Percentiles rank a stretch among this genome's conserved stretches.
Conservation (phyloP, 1,139 yeast species). For the Blastobotrys serpentis region DNA sequence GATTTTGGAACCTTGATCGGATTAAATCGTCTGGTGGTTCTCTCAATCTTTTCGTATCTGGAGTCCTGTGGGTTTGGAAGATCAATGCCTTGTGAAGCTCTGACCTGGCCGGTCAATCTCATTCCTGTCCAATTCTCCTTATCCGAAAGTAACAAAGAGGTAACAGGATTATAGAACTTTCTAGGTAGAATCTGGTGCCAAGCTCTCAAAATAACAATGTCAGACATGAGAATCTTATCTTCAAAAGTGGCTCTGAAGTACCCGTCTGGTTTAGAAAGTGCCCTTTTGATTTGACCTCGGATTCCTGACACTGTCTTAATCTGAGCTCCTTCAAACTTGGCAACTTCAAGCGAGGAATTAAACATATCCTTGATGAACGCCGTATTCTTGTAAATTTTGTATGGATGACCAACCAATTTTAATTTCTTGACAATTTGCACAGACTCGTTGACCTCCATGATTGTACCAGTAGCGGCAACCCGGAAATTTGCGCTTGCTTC, state of each 20-base stretch:
- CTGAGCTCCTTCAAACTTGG: constrained; percentile 96
- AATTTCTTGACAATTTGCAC: constrained; percentile 93
- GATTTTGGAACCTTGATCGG: constrained; percentile 82
- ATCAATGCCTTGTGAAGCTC: constrained; percentile 69
- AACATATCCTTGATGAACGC: constrained; percentile 98
- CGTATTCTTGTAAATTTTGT: constrained; percentile 90
- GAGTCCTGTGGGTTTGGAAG: constrained; percentile 63
- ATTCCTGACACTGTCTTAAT: constrained; percentile 96
- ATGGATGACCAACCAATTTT: constrained; percentile 92
- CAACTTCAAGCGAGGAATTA: constrained; percentile 86
- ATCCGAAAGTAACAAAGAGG: constrained; percentile 72
- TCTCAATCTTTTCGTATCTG: constrained; percentile 75
- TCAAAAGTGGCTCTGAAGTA: constrained; percentile 97
- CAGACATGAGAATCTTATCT: constrained; percentile 88
- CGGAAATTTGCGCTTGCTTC: constrained; percentile 89
- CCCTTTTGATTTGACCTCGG: constrained; percentile 95
- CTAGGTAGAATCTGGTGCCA: constrained; percentile 96
- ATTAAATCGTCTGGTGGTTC: constrained; percentile 84
- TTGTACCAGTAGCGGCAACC: constrained; percentile 97
- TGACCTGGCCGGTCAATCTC: constrained; percentile 89
- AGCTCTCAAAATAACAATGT: constrained; percentile 83
- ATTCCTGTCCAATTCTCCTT: constrained; percentile 94
- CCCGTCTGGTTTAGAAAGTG: constrained; percentile 94
- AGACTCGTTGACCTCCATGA: constrained; percentile 84
- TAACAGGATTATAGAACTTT: constrained; percentile 92